phyloP scores from a whole-genome alignment of 2,329 filamentous ascomycete genomes.

The Botryotinia narcissicola region DNA sequence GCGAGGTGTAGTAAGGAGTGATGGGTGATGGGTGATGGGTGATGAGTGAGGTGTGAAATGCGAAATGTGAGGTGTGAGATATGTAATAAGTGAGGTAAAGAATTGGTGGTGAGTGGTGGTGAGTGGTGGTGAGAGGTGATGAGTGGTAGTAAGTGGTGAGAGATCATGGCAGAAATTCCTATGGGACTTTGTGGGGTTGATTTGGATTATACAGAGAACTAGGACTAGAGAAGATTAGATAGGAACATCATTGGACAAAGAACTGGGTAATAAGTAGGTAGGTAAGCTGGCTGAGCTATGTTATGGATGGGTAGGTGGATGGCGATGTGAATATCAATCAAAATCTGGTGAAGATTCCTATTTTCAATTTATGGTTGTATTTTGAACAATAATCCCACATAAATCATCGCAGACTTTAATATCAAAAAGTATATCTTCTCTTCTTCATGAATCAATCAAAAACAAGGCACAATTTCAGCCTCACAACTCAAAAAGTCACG shows the following conservation, averaged over 20 bases:
- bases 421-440: not conserved
- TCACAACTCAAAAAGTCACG: not conserved
- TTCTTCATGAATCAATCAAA: not conserved
- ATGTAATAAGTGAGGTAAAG: not conserved
- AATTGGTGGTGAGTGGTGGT: not conserved
- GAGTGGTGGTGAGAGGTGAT: not conserved
- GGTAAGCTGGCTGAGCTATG: not conserved
- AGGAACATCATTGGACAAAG: not conserved
- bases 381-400: too few species aligned
- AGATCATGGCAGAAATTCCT: not conserved
- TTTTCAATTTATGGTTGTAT: too few species aligned
- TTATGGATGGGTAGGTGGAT: not conserved
- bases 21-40: not conserved
- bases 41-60: not conserved
- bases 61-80: not conserved
- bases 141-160: not conserved
- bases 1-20: not conserved
- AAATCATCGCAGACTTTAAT: not conserved
- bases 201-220: not conserved
- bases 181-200: constrained; percentile 1
- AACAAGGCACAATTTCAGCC: constrained; percentile 12
- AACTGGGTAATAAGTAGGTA: not conserved
- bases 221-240: not conserved
- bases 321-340: not conserved
- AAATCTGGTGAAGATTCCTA: too few species aligned